Evolutionary conservation across 371 early-diverging fungal species (phyloP).

Genomic region (Mucor piriformis): DNA sequence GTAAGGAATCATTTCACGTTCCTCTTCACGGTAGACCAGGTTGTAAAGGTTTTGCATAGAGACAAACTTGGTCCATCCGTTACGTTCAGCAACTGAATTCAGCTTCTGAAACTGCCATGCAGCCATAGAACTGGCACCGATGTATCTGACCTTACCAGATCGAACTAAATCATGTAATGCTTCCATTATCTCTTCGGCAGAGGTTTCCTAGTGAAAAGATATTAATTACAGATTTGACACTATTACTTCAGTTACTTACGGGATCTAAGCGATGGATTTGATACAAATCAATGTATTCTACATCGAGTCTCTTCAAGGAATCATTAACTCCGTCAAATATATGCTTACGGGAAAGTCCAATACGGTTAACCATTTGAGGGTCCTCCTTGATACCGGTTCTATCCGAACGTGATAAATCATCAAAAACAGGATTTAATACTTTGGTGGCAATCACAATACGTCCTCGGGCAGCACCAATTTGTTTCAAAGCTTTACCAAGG

Average conservation of each 20-base stretch:
- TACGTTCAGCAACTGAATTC: constrained; percentile 44
- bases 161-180: constrained; percentile 57
- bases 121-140: no score
- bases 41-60: no score
- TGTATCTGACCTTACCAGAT: constrained; percentile 53
- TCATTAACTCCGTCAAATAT: constrained; percentile 58
- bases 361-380: constrained; percentile 21
- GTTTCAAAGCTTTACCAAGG: constrained; percentile 38
- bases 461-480: constrained; percentile 39
- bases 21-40: no score
- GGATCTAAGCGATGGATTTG: constrained; percentile 45
- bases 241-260: constrained; percentile 14
- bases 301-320: no score
- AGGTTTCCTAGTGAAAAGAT: constrained; percentile 24
- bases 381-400: not conserved
- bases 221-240: no score
- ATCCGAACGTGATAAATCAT: not conserved
- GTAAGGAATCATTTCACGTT: no score
- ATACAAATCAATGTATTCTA: constrained; percentile 53
- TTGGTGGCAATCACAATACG: constrained; percentile 49
- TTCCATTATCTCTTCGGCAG: constrained; percentile 58
- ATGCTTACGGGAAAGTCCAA: constrained; percentile 57
- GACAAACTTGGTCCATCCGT: constrained; percentile 58
- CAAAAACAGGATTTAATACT: constrained; percentile 20
- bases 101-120: constrained; percentile 50